phyloP scores from a whole-genome alignment of 495 filamentous ascomycete genomes.

The Staphylotrichum tortipilum region DNA sequence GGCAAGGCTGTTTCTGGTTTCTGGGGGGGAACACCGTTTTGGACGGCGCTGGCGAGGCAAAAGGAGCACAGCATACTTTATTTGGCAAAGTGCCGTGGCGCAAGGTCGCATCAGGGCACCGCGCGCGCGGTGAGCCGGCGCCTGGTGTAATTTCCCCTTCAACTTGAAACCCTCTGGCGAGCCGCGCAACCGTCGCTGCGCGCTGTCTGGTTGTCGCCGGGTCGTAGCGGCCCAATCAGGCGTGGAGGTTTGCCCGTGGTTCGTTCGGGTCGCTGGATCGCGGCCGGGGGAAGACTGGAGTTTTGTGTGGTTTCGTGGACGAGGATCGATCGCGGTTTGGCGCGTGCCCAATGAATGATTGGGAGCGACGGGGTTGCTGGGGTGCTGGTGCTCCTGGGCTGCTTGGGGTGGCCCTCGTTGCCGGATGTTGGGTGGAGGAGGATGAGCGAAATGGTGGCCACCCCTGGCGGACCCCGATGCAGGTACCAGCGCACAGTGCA shows the following conservation, averaged over 20 bases:
- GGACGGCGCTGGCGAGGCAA: neutral
- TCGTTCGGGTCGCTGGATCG: too few relatives aligned
- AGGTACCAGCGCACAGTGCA: conserved; percentile 12
- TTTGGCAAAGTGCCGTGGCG: neutral
- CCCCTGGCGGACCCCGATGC: conserved; percentile 7
- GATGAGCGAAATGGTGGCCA: neutral
- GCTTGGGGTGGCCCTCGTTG: too few relatives aligned
- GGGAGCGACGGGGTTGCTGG: too few relatives aligned
- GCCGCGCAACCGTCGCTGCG: neutral
- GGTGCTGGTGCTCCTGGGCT: too few relatives aligned
- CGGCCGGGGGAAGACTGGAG: too few relatives aligned
- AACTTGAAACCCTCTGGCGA: neutral
- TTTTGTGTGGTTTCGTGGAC: neutral
- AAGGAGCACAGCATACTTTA: conserved; percentile 4
- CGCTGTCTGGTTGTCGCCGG: neutral
- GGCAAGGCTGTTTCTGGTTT: neutral
- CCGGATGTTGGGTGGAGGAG: too few relatives aligned
- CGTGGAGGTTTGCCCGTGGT: neutral
- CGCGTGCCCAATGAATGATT: neutral
- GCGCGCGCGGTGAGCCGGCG: neutral
- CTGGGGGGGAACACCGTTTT: too few relatives aligned
- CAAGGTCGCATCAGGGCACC: neutral
- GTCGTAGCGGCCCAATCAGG: neutral
- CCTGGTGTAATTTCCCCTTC: conserved; percentile 6
- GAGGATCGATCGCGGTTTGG: neutral